Conservation (phyloP, 2,329 filamentous ascomycete genomes). For the Sporothrix dimorphospora region DNA sequence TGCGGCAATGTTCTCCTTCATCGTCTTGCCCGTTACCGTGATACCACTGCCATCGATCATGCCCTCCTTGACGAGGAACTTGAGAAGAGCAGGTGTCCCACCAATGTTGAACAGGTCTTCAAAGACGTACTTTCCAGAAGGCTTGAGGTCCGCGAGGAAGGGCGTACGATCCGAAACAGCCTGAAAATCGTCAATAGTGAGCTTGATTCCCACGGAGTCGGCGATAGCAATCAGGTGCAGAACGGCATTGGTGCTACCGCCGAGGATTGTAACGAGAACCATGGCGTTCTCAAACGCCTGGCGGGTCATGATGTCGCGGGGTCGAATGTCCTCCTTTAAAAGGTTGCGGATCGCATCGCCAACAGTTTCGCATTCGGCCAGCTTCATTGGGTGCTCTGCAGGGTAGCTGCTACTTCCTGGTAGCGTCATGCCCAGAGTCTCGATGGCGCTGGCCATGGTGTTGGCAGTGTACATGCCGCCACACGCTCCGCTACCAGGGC, state of each 20-base stretch:
- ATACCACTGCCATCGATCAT: slow-evolving; percentile 78
- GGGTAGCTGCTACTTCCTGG: slow-evolving; percentile 80
- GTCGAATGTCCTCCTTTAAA: slow-evolving; percentile 75
- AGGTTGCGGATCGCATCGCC: slow-evolving; percentile 75
- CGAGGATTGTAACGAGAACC: slow-evolving; percentile 79
- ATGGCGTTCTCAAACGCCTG: slow-evolving; percentile 85
- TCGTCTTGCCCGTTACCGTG: slow-evolving; percentile 87
- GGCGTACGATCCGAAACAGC: slow-evolving; percentile 76
- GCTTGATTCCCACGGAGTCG: slow-evolving; percentile 77
- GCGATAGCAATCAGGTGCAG: slow-evolving; percentile 84
- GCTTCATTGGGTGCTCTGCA: slow-evolving; percentile 72
- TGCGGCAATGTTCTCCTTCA: slow-evolving; percentile 81
- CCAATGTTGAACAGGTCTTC: slow-evolving; percentile 83
- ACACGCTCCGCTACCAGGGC: slow-evolving; percentile 80
- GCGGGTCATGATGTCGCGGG: slow-evolving; percentile 76
- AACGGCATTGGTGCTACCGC: slow-evolving; percentile 84
- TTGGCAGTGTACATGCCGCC: slow-evolving; percentile 85
- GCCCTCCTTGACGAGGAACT: slow-evolving; percentile 81
- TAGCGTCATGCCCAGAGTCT: slow-evolving; percentile 76
- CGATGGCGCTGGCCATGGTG: slow-evolving; percentile 75
- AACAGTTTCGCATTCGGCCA: slow-evolving; percentile 70
- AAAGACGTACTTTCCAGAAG: slow-evolving; percentile 86
- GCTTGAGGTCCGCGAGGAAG: slow-evolving; percentile 81
- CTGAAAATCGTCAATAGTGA: slow-evolving; percentile 87
- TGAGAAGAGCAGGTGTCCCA: slow-evolving; percentile 84